These are phyloP conservation scores for Tephrocybe sp. DNA, from an alignment of 768 basidiomycete species.

Conservation along the genomic window DNA sequence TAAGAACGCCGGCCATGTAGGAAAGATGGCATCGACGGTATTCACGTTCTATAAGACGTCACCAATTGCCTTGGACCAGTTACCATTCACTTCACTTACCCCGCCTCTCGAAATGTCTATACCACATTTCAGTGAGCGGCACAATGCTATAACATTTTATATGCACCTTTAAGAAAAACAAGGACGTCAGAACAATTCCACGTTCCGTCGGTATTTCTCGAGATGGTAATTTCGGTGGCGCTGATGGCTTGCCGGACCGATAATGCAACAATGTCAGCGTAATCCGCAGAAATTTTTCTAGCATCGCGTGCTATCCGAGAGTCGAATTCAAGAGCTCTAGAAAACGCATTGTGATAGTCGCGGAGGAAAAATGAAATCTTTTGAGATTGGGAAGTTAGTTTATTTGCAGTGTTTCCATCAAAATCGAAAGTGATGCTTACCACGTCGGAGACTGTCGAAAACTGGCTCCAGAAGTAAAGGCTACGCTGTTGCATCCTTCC, in stretches of 20 bases:
- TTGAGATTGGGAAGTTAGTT: not conserved
- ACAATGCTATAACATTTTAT: not conserved
- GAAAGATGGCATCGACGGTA: constrained; percentile 54
- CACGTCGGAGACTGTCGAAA: constrained; percentile 30
- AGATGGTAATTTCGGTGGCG: constrained; percentile 55
- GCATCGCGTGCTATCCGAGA: constrained; percentile 45
- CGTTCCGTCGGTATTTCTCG: constrained; percentile 42
- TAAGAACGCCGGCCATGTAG: constrained; percentile 50
- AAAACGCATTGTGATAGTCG: constrained; percentile 44
- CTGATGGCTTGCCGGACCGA: constrained; percentile 55
- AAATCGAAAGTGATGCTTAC: constrained; percentile 22
- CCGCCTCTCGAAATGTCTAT: constrained; percentile 59
- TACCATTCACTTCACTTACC: constrained; percentile 30
- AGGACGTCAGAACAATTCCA: constrained; percentile 53
- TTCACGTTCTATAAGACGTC: constrained; percentile 35
- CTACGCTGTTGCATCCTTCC: constrained; percentile 46
- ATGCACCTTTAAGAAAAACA: constrained; percentile 55
- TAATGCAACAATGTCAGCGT: constrained; percentile 51
- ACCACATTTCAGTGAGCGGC: not conserved
- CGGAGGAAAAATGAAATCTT: constrained; percentile 41
- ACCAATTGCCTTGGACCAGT: constrained; percentile 1
- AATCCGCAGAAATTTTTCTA: constrained; percentile 44
- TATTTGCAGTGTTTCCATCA: not conserved
- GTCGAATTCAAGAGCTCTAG: constrained; percentile 47
- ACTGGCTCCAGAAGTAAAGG: constrained; percentile 46